Evolutionary conservation across 257 asterid species (phyloP), one percentile per base, ranked within the genome.

Genomic region (Penstemon davidsonii): DNA sequence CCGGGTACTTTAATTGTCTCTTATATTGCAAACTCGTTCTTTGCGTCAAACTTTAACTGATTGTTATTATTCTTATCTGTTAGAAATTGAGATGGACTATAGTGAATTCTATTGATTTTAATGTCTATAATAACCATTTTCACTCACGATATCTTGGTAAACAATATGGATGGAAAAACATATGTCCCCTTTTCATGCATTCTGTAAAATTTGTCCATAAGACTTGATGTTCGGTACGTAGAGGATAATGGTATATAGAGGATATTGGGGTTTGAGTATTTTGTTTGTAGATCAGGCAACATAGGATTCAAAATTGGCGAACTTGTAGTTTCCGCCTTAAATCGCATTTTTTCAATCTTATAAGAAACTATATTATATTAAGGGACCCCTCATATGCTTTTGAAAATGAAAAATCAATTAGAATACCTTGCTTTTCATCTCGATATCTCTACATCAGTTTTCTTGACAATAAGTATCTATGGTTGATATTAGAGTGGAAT

Each of bases 1-100:
- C 88, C 3, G 93, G 96, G 91, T 88, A 84, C 38, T 66, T 71
- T 52, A 50, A n/a, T 64, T 62, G 36, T 66, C 72, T 75, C 18
- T 40, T 73, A 18, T 44, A n/a, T 47, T 66, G 52, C 49, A 64
- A 59, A 67, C 33, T 6, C 4, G 36, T 10, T 15, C 15, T 47
- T 38, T n/a, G 8, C 49, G 12, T 40, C 18, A 40, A 60, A 54
- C 8, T 53, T 71, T 54, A 11, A 12, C 45, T 39, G 64, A 38
- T 40, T 43, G 18, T 55, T 60, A 54, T 40, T 33, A 8, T 53
- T 33, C 8, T 5, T n/a, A 11, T 9, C 46, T 51, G 12, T 39
- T 33, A 42, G 37, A 43, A 12, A 46, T 7, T 39, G 13, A 38
- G 49, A 25, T 13, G 18, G 54, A 33, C 9, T 45, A 53, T 38